Conservation (phyloP, 2,329 filamentous ascomycete species). For the Penicillium crustosum region DNA sequence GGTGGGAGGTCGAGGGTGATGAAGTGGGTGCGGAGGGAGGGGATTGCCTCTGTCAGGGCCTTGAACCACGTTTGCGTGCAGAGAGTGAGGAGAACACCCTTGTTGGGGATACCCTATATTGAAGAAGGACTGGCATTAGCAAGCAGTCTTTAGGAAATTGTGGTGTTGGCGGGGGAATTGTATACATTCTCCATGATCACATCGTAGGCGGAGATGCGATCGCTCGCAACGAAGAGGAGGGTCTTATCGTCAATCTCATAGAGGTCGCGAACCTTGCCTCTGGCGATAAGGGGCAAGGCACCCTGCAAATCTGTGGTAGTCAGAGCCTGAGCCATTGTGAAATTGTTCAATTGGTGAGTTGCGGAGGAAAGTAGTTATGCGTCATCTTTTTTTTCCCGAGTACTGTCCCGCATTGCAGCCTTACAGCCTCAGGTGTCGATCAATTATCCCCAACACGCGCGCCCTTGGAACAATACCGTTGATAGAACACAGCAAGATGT, state of each 20-base stretch:
- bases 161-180: constrained; percentile 41
- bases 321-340: constrained; percentile 41
- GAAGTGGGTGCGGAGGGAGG: constrained; percentile 63
- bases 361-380: constrained; percentile 12
- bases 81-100: constrained; percentile 66
- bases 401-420: constrained; percentile 18
- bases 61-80: constrained; percentile 69
- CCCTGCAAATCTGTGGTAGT: constrained; percentile 46
- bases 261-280: constrained; percentile 78
- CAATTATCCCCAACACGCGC: constrained; percentile 14
- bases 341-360: constrained; percentile 11
- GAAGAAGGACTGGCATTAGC: constrained; percentile 14
- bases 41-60: constrained; percentile 57
- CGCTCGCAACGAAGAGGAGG: constrained; percentile 79
- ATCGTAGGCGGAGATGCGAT: constrained; percentile 95
- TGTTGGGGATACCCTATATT: constrained; percentile 63
- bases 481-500: constrained; percentile 14
- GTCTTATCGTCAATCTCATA: constrained; percentile 69
- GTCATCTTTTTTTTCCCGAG: constrained; percentile 25
- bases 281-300: constrained; percentile 53
- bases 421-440: constrained; percentile 24
- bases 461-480: constrained; percentile 9
- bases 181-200: constrained; percentile 77
- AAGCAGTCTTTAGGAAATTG: constrained; percentile 13
- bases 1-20: constrained; percentile 58